Percentiles rank a stretch among this genome's conserved stretches.
Evolutionary conservation across 495 filamentous ascomycete species (phyloP).

Genomic region (Wilcoxina mikolae): DNA sequence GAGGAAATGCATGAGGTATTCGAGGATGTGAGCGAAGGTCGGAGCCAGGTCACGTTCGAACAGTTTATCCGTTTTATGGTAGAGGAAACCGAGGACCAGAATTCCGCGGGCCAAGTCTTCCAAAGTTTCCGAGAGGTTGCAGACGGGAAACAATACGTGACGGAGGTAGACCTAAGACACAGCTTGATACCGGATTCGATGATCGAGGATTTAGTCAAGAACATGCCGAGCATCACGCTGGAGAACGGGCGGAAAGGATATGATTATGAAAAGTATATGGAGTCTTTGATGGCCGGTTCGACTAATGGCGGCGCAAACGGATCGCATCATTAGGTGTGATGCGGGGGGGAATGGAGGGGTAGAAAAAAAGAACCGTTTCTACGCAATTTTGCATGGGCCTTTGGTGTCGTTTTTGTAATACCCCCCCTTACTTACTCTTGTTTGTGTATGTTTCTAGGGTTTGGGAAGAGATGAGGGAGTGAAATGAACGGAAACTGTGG

Average conservation of each 20-base stretch:
- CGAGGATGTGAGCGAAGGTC: slow-evolving; percentile 56
- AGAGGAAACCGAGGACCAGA: slow-evolving; percentile 93
- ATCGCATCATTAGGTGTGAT: slow-evolving; percentile 7
- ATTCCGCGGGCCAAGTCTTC: slow-evolving; percentile 93
- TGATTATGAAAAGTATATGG: slow-evolving; percentile 29
- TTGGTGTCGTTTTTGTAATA: not conserved
- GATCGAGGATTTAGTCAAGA: slow-evolving; percentile 76
- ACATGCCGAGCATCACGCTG: slow-evolving; percentile 46
- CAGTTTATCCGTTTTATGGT: slow-evolving; percentile 99
- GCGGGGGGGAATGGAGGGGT: not conserved
- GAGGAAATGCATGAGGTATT: slow-evolving; percentile 94
- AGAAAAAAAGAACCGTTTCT: not conserved
- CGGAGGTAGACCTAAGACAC: slow-evolving; percentile 89
- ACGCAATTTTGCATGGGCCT: not conserved
- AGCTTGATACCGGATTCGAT: slow-evolving; percentile 88
- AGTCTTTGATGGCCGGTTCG: slow-evolving; percentile 19
- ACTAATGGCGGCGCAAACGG: slow-evolving; percentile 17
- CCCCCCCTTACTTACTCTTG: not conserved
- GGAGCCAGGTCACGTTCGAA: slow-evolving; percentile 77
- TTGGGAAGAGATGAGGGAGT: not conserved
- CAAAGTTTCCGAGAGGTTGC: slow-evolving; percentile 94
- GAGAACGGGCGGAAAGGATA: slow-evolving; percentile 25
- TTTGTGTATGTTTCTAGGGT: not conserved
- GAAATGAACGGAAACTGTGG: too few relatives aligned
- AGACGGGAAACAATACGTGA: slow-evolving; percentile 96